These are phyloP conservation scores for Pyrenula aspistea DNA, from an alignment of 495 filamentous ascomycete genomes.

Conservation along the genomic window DNA sequence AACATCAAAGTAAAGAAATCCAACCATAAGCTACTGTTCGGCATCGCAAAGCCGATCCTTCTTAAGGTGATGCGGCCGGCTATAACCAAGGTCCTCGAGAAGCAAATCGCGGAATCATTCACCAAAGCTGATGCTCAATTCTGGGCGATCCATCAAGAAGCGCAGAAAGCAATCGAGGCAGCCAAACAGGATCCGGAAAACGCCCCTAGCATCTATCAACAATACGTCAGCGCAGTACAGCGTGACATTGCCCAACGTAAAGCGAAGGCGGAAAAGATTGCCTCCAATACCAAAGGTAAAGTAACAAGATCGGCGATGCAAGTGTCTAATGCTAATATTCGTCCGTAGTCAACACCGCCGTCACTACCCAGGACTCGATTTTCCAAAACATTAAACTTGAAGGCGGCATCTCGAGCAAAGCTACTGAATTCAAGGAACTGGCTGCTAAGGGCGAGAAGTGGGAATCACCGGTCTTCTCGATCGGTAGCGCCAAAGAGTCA, in stretches of 20 bases:
- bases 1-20: slow-evolving; percentile 88
- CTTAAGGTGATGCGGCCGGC: slow-evolving; percentile 73
- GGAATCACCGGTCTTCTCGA: slow-evolving; percentile 88
- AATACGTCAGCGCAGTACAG: slow-evolving; percentile 68
- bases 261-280: slow-evolving; percentile 49
- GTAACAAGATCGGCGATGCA: slow-evolving; percentile 1
- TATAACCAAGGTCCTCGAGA: slow-evolving; percentile 77
- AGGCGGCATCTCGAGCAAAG: slow-evolving; percentile 85
- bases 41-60: slow-evolving; percentile 76
- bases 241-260: slow-evolving; percentile 61
- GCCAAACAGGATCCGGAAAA: slow-evolving; percentile 62
- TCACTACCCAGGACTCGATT: slow-evolving; percentile 82
- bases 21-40: slow-evolving; percentile 85
- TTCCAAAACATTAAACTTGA: slow-evolving; percentile 82
- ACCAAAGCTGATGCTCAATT: slow-evolving; percentile 54
- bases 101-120: slow-evolving; percentile 71
- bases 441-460: slow-evolving; percentile 82
- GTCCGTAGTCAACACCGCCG: slow-evolving; percentile 41
- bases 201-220: slow-evolving; percentile 72
- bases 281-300: slow-evolving; percentile 68
- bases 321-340: neutral
- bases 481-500: slow-evolving; percentile 67
- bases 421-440: slow-evolving; percentile 85
- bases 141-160: slow-evolving; percentile 71
- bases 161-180: slow-evolving; percentile 56